Evolutionary conservation across 2,329 filamentous ascomycete genomes (phyloP).

Genomic region (Beauveria pseudobassiana): DNA sequence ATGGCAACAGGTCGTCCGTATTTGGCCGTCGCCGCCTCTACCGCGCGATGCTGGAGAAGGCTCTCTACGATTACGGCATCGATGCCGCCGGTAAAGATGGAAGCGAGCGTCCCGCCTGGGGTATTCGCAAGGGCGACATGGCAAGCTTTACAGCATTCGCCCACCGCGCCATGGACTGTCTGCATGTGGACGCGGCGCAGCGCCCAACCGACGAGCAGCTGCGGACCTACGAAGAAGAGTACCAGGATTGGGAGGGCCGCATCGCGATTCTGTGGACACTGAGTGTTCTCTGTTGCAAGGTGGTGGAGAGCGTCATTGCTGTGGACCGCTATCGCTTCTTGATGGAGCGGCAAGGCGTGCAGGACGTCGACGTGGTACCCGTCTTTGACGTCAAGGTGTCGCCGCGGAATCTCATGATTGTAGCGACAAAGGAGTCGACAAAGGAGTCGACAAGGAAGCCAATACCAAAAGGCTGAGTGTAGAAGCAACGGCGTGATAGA

Average conservation of each 20-base stretch:
- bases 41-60: constrained; percentile 21
- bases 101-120: constrained; percentile 20
- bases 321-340: constrained; percentile 26
- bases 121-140: constrained; percentile 23
- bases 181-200: constrained; percentile 14
- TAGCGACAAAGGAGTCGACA: background rate
- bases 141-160: constrained; percentile 20
- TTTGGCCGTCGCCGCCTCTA: constrained; percentile 22
- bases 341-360: constrained; percentile 15
- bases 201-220: constrained; percentile 18
- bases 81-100: constrained; percentile 2
- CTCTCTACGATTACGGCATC: constrained; percentile 20
- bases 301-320: constrained; percentile 24
- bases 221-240: constrained; percentile 18
- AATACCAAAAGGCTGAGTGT: background rate
- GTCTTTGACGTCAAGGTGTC: constrained; percentile 22
- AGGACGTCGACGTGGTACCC: constrained; percentile 19
- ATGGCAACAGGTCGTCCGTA: constrained; percentile 10
- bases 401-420: constrained; percentile 19
- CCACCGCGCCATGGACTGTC: constrained; percentile 18
- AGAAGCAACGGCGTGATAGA: no score
- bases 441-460: background rate
- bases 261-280: constrained; percentile 27
- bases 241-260: constrained; percentile 17
- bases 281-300: constrained; percentile 25